Evolutionary conservation across 352 stramenopile species (phyloP), one percentile per base, ranked within the genome.

Genomic region (Hyaloperonospora arabidopsidis): DNA sequence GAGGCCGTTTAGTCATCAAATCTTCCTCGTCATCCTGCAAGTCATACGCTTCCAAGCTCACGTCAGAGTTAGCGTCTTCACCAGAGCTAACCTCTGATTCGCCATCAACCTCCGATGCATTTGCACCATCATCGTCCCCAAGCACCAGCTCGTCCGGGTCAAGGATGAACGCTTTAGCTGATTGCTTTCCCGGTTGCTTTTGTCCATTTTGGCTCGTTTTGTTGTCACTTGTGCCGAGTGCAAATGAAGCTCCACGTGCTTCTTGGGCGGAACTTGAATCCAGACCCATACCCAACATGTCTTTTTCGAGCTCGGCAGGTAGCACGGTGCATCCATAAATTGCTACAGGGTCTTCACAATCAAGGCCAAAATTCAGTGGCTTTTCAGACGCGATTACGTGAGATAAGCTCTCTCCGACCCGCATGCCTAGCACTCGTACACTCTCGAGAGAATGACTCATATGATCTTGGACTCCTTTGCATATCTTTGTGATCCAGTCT

Each of bases 1-100:
- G 18, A 1, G 76, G 80, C n/a, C 71, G 70, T 28, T 64, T 70
- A 1, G 78, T 56, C 40, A 49, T 71, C 36, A 91, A 65, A 32
- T 91, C 80, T 54, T 82, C 57, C 56, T 91, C 77, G 39, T 87
- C 63, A 40, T 91, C 80, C 2, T 79, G 41, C 34, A 91, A 53
- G 47, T 89, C 70, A 38, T 78, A 91, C 7, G 80, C 68, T 28
- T 78, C 70, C 29, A 91, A 54, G 38, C 80, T 91, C 57, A 76
- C 67, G 25, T 90, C 77, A 12, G 80, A 90, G 39, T 86, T 76
- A 5, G 76, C 76, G 11, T 80, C 67, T 0, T 40, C 62, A 29
- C 61, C 57, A 1, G 54, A 64, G 41, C 66, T 70, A 14, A 45
- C 54, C 47, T 54, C 47, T 14, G 63, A 65, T 18, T 68, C 63